These are phyloP conservation scores for Epithemia pelagica DNA, from an alignment of 108 stramenopile species.

Conservation along the genomic window DNA sequence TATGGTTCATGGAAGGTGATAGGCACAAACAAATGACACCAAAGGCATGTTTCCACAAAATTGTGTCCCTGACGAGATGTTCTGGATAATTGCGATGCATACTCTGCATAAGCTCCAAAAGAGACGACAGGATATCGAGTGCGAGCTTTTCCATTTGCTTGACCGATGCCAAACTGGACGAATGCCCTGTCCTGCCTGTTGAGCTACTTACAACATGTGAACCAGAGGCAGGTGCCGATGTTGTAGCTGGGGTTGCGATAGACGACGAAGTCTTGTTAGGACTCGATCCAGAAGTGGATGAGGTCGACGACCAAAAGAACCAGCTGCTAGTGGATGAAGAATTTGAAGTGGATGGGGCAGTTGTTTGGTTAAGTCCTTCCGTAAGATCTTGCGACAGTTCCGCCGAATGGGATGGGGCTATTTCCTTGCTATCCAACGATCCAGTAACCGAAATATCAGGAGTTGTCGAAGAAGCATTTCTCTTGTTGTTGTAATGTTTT, in stretches of 20 bases:
- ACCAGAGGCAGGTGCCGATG: not conserved
- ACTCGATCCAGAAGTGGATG: not conserved
- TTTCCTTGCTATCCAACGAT: conserved; percentile 7
- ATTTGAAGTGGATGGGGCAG: not conserved
- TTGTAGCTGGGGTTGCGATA: not conserved
- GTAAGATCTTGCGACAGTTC: not conserved
- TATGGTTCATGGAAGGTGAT: not conserved
- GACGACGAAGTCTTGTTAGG: conserved; percentile 6
- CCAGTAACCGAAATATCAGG: not conserved
- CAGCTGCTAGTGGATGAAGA: not conserved
- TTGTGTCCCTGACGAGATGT: conserved; percentile 14
- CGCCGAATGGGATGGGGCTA: not conserved
- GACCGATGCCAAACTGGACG: conserved; percentile 7
- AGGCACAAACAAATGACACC: conserved; percentile 31
- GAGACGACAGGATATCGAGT: conserved; percentile 38
- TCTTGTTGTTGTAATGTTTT: conserved; percentile 6
- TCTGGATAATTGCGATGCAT: conserved; percentile 22
- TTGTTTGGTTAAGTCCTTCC: not conserved
- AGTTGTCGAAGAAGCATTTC: not conserved
- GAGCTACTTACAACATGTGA: conserved; percentile 7
- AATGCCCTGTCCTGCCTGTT: conserved; percentile 24
- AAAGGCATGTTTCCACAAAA: conserved; percentile 34
- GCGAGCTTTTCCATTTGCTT: conserved; percentile 42
- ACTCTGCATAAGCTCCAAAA: conserved; percentile 36
- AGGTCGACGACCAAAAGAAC: conserved; percentile 7